phyloP scores from a whole-genome alignment of 2,329 filamentous ascomycete species.

The Coniochaeta sp. region DNA sequence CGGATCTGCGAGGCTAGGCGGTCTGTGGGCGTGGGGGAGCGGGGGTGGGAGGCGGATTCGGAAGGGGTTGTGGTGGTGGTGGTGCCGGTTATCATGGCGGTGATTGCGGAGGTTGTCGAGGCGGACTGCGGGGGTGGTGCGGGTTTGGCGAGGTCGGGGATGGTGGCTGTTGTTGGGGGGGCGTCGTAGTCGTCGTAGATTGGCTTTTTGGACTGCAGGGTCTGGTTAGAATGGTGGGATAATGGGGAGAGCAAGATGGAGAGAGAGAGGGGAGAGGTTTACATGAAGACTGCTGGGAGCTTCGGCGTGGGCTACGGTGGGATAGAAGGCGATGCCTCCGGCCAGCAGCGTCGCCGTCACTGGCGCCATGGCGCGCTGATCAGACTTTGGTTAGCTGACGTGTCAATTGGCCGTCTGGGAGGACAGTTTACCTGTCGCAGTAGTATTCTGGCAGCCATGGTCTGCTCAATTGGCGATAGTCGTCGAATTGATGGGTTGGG shows the following conservation, averaged over 20 bases:
- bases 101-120: conserved; percentile 11
- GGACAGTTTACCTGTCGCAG: conserved; percentile 41
- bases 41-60: conserved; percentile 13
- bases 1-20: conserved; percentile 79
- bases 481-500: background rate
- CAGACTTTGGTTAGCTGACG: conserved; percentile 3
- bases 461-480: conserved; percentile 36
- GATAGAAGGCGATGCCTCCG: conserved; percentile 38
- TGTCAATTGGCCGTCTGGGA: conserved; percentile 4
- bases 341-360: conserved; percentile 44
- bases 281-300: conserved; percentile 26
- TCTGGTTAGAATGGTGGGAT: conserved; percentile 6
- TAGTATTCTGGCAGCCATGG: conserved; percentile 54
- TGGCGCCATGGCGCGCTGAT: conserved; percentile 44
- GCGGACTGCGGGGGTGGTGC: conserved; percentile 9
- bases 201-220: conserved; percentile 50
- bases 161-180: conserved; percentile 22
- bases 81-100: conserved; percentile 10
- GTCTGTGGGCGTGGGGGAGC: conserved; percentile 74
- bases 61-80: conserved; percentile 15
- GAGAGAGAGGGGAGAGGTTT: conserved; percentile 3
- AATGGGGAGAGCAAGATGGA: background rate
- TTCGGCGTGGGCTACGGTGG: conserved; percentile 44
- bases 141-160: conserved; percentile 9
- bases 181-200: conserved; percentile 71